Base-by-base conservation (phyloP, 805 yeast genomes). In the Candida parachauliodes region DNA sequence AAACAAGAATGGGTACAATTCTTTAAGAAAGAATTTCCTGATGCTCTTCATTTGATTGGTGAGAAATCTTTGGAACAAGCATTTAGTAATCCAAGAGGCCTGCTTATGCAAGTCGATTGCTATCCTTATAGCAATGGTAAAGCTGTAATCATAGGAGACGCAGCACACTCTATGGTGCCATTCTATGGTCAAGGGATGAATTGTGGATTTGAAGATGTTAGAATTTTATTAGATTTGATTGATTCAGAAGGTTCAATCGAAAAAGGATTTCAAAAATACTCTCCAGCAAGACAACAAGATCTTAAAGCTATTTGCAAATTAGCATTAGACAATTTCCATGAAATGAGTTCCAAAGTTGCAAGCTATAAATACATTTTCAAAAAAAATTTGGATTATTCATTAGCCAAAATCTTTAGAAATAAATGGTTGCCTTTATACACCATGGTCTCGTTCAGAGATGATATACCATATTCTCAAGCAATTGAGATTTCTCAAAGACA, bases 111-210 rank as follows among this genome's bases (percentile, higher is more conserved):
- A 43, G 73, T 85, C 6, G 73, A 72, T 32, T 81, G 86, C 48
- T 62, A 63, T 34, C 88, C 91, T 2, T 89, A 87, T 60, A 77
- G 86, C 52, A 57, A 68, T 28, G 84, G 79, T 32, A 74, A 75
- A 40, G 80, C 80, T 11, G 63, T 89, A 8, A 62, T 89, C 9
- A 62, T 89, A 20, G 97, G 97, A 5, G 97, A 89, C 57, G 95
- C 97, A 1, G 95, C 97, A 0, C 97, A 89, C 61, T 79, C 93
- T 20, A 89, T 88, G 96, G 97, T 89, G 5, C 97, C 97, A n/a
- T 89, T 89, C 58, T 89, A 88, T 54, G 97, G 97, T 8, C 97
- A 89, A 58, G 97, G 97, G 4, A 83, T 89, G 91, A 89, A 89
- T 58, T 86, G 95, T 55, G 97, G 97, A 1, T 83, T 89, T 57